Conservation (phyloP, 306 rosid genomes). For the Corylus americana region DNA sequence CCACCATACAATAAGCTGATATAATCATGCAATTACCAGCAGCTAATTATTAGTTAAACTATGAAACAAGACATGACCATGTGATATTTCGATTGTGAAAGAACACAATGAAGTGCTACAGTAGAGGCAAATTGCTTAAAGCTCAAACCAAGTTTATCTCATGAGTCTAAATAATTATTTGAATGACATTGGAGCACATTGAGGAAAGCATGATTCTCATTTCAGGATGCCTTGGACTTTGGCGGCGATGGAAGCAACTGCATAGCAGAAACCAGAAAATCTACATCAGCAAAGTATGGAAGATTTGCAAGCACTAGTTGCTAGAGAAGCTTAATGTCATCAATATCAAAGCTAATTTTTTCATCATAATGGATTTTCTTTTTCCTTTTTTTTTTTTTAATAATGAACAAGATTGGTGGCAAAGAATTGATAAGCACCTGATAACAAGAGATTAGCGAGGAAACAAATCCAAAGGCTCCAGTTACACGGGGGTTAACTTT, state of each 20-base stretch:
- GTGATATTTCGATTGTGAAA: conserved; percentile 31
- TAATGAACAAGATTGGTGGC: background rate
- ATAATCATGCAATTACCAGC: background rate
- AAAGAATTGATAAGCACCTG: conserved; percentile 56
- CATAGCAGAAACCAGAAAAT: conserved; percentile 33
- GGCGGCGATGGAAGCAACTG: conserved; percentile 84
- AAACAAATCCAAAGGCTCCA: conserved; percentile 81
- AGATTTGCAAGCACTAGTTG: conserved; percentile 12
- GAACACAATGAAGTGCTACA: background rate
- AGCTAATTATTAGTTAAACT: background rate
- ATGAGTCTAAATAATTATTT: conserved; percentile 45
- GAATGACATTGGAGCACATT: conserved; percentile 24
- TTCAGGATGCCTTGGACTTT: conserved; percentile 69
- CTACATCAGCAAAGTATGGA: conserved; percentile 22
- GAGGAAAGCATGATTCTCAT: background rate
- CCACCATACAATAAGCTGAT: background rate
- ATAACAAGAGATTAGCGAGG: conserved; percentile 91
- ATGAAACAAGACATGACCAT: background rate
- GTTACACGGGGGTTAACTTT: conserved; percentile 90
- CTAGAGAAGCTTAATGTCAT: background rate
- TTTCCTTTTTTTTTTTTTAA: no score
- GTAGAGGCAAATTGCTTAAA: conserved; percentile 27
- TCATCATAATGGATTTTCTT: background rate
- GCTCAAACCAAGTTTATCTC: conserved; percentile 37
- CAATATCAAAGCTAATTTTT: background rate